Percentiles rank a stretch among this genome's conserved stretches.
Conservation (phyloP, 129 eudicot species). For the Tanacetum coccineum region DNA sequence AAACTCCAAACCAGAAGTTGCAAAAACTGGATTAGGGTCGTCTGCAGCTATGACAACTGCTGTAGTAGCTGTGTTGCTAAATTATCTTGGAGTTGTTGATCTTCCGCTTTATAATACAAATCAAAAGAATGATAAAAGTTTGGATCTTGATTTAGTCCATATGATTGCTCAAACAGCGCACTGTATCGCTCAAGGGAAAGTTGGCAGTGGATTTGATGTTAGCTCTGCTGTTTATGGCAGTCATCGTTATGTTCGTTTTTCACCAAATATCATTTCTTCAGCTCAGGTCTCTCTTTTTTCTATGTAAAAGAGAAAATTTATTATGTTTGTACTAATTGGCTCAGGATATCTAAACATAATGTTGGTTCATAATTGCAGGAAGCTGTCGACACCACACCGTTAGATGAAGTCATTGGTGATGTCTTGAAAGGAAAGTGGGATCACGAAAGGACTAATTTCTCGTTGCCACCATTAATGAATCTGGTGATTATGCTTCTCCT, state of each 20-base stretch:
- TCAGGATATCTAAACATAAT: background rate
- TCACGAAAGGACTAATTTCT: slow-evolving; percentile 20
- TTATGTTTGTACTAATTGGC: background rate
- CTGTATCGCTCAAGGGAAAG: slow-evolving; percentile 90
- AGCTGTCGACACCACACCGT: slow-evolving; percentile 43
- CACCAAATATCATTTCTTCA: slow-evolving; percentile 66
- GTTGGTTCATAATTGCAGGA: slow-evolving; percentile 41
- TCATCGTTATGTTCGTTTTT: slow-evolving; percentile 42
- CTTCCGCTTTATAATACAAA: slow-evolving; percentile 31
- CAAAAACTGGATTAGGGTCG: slow-evolving; percentile 91
- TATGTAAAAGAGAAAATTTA: too few species aligned
- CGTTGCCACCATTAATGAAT: slow-evolving; percentile 85
- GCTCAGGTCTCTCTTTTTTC: slow-evolving; percentile 59
- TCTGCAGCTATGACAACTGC: slow-evolving; percentile 98
- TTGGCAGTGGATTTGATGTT: slow-evolving; percentile 17
- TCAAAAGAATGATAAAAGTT: slow-evolving; percentile 25
- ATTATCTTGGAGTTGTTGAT: slow-evolving; percentile 64
- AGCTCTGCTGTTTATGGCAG: too few species aligned
- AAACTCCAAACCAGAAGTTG: slow-evolving; percentile 83
- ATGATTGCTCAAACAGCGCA: slow-evolving; percentile 80
- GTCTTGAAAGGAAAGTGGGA: slow-evolving; percentile 54
- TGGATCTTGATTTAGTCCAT: slow-evolving; percentile 67
- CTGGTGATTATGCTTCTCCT: slow-evolving; percentile 38
- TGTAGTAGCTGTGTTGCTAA: slow-evolving; percentile 82
- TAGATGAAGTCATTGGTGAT: slow-evolving; percentile 60